Evolutionary conservation across 83 land plant genomes (phyloP).

Genomic region (Diphasiastrum complanatum): DNA sequence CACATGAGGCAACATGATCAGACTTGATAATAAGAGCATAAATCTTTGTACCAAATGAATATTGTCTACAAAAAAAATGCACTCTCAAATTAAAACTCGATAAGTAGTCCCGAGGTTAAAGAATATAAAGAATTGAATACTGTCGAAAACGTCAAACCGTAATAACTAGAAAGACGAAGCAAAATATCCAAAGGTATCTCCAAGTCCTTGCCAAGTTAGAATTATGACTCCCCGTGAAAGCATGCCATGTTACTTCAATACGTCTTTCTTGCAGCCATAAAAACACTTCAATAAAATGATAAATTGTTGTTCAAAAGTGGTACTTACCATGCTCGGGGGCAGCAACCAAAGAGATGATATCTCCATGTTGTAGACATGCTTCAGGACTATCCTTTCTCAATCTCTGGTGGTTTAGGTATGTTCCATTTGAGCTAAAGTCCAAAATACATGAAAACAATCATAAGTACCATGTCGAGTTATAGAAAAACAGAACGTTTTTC

Average conservation of each 20-base stretch:
- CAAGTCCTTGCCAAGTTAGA: too few relatives aligned
- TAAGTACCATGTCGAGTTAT: background rate
- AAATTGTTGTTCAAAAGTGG: background rate
- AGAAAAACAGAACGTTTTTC: background rate
- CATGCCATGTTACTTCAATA: constrained; percentile 7
- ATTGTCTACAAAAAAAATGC: background rate
- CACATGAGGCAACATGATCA: background rate
- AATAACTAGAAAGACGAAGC: too few relatives aligned
- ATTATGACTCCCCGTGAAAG: background rate
- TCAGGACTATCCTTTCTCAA: constrained; percentile 50
- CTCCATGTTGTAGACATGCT: constrained; percentile 67
- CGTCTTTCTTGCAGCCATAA: background rate
- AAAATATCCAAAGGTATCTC: too few relatives aligned
- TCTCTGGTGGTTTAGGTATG: constrained; percentile 68
- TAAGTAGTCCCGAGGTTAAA: too few relatives aligned
- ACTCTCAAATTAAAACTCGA: too few relatives aligned
- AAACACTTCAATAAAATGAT: background rate
- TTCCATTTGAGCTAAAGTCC: constrained; percentile 97
- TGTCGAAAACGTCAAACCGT: too few relatives aligned
- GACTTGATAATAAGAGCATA: constrained; percentile 4
- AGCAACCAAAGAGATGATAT: constrained; percentile 68
- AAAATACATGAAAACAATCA: constrained; percentile 3
- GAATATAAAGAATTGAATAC: too few relatives aligned
- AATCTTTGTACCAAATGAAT: background rate
- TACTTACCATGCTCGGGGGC: constrained; percentile 71